These are phyloP conservation scores for Fusarium chuoi DNA, from an alignment of 2,329 filamentous ascomycete species.

Conservation along the genomic window DNA sequence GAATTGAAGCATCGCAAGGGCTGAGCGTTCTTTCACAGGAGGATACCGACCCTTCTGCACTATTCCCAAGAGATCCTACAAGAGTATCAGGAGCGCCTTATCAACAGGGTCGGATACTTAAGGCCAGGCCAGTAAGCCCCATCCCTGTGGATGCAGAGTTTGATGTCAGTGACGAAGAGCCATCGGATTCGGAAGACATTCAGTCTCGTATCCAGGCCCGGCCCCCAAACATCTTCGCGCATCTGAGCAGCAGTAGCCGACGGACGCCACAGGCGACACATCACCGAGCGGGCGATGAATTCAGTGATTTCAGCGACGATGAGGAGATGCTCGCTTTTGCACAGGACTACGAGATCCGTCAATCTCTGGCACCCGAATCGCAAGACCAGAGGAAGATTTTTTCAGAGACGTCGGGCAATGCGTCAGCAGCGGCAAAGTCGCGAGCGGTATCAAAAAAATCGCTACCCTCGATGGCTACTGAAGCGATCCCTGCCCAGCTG, in stretches of 20 bases:
- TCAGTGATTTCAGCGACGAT: conserved; percentile 62
- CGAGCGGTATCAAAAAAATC: conserved; percentile 49
- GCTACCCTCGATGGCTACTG: conserved; percentile 36
- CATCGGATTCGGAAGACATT: conserved; percentile 47
- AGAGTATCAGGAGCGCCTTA: conserved; percentile 1
- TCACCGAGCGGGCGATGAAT: conserved; percentile 47
- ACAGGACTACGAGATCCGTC: conserved; percentile 59
- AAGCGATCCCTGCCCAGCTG: conserved; percentile 59
- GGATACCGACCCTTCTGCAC: conserved; percentile 28
- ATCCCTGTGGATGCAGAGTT: conserved; percentile 32
- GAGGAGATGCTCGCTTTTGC: conserved; percentile 64
- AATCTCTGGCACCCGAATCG: conserved; percentile 43
- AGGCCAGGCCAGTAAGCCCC: background rate
- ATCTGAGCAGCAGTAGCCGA: conserved; percentile 13
- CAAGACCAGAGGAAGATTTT: conserved; percentile 52
- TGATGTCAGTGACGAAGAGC: conserved; percentile 43
- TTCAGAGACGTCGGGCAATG: conserved; percentile 62
- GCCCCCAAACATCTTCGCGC: conserved; percentile 5
- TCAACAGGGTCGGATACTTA: conserved; percentile 11
- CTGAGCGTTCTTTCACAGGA: conserved; percentile 42
- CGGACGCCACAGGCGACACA: conserved; percentile 28
- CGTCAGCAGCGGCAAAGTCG: conserved; percentile 46
- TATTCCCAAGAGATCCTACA: conserved; percentile 43
- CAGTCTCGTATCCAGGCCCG: conserved; percentile 30
- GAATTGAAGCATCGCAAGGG: conserved; percentile 27